Evolutionary conservation across 2,329 filamentous ascomycete species (phyloP), one percentile per base, ranked within the genome.

Genomic region (Colletotrichum sp.): DNA sequence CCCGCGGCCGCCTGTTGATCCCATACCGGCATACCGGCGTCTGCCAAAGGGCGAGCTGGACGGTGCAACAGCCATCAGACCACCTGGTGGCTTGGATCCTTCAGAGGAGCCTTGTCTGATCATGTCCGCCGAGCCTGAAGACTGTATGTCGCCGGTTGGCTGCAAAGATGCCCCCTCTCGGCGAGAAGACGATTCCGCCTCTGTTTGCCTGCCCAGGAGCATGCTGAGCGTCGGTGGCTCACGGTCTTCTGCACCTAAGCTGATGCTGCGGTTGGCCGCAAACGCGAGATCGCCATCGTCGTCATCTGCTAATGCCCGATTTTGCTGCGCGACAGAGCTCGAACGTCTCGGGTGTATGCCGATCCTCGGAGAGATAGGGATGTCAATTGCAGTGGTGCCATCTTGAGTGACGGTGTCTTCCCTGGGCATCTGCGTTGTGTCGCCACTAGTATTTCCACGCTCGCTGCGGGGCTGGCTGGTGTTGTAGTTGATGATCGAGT

Each of bases 401-500:
- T 91, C 86, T 68, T 88, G 86, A 13, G 86, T 89, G 32, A 85
- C 82, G 65, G 85, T 84, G 79, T 78, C 81, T 82, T 85, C 83
- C 79, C 84, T 80, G 79, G 83, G 82, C 68, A 83, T 72, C 81
- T 70, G 21, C n/a, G 69, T 80, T 79, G 75, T 73, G 12, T 79
- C 82, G 30, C 69, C 81, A 67, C 78, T 80, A 55, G 68, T 79
- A 74, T 77, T 79, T 18, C 78, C 81, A 65, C 76, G 81, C 70
- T 78, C 72, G 79, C 78, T 66, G 79, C 78, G 13, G 80, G 73
- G 73, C 78, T 84, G 83, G 36, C 83, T 79, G 7, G 73, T 78
- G 65, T 83, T 82, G 81, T 95, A 94, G 78, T 95, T 94, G 59
- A 93, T 92, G 76, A 97, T 95, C 68, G 95, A 97, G 81, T 98